Evolutionary conservation across 768 basidiomycete species (phyloP), one percentile per base, ranked within the genome.

Genomic region (Lentinula aciculospora): DNA sequence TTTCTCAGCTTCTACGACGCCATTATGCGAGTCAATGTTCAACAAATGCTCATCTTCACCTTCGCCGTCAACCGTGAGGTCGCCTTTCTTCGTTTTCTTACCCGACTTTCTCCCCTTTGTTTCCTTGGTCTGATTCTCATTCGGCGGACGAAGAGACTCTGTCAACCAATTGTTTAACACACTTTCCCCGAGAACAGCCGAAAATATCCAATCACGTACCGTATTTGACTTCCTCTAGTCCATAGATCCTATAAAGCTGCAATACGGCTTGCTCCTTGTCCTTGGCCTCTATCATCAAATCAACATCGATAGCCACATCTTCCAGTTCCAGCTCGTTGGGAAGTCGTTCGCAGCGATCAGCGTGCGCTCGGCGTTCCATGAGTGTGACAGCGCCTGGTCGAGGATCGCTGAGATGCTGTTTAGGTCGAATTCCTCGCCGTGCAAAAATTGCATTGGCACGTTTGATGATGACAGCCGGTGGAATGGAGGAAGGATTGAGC

Each of bases 221-320:
- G 60, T 84, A 71, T 8, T 78, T 81, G 23, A 92, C 86, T 15
- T 84, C 80, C 42, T 84, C 72, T 3, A 95, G 68, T 46, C 74
- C 76, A 64, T 97, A 96, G 29, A 89, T 85, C 58, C 92, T 69
- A 66, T 92, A 85, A 45, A 96, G 66, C 60, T 95, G 84, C 57
- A 97, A 79, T 4, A 97, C 94, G 1, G 94, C 94, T 67, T 95
- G 94, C 68, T 96, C 94, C 72, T 94, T 91, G 69, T 90, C 91
- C 68, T 94, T 92, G 2, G 92, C 92, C 77, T 95, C 93, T 58
- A 94, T 92, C 93, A 95, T 94, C 62, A 95, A 66, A 72, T 95
- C 92, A 66, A 57, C 56, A 31, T 19, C 64, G 79, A 50, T 60
- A 81, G 82, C 86, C 73, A 89, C 84, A 59, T 87, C 86, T 61